phyloP scores from a whole-genome alignment of 495 filamentous ascomycete species.

The Evansstolkia leycettana region DNA sequence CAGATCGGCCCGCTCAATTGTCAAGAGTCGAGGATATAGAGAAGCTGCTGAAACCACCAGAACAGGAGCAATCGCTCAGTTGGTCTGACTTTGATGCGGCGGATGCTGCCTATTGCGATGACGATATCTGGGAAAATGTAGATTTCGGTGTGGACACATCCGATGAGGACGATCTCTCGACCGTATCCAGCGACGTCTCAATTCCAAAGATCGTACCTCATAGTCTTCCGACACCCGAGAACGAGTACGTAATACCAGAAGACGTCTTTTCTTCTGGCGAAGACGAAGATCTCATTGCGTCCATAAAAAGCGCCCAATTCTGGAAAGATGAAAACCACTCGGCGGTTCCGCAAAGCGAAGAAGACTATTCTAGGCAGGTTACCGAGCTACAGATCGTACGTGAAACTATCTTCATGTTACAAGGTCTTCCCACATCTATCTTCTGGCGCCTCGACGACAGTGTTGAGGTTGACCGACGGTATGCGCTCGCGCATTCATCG shows the following conservation, averaged over 20 bases:
- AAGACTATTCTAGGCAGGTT: constrained; percentile 34
- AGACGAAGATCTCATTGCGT: constrained; percentile 29
- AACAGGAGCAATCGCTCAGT: constrained; percentile 35
- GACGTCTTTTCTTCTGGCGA: constrained; percentile 22
- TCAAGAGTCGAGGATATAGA: constrained; percentile 52
- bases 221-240: constrained; percentile 11
- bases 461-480: constrained; percentile 23
- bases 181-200: constrained; percentile 19
- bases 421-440: constrained; percentile 62
- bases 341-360: constrained; percentile 12
- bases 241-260: constrained; percentile 26
- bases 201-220: constrained; percentile 11
- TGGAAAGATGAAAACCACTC: constrained; percentile 40
- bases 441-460: constrained; percentile 37
- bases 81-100: constrained; percentile 68
- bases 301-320: constrained; percentile 47
- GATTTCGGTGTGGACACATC: constrained; percentile 60
- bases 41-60: constrained; percentile 26
- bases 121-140: constrained; percentile 66
- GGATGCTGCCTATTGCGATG: constrained; percentile 56
- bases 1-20: constrained; percentile 64
- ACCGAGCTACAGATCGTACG: constrained; percentile 65
- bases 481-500: constrained; percentile 27
- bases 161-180: constrained; percentile 33
- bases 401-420: constrained; percentile 75